Evolutionary conservation across 2,329 filamentous ascomycete species (phyloP), one percentile per base, ranked within the genome.

Genomic region (Aureobasidium sp.): DNA sequence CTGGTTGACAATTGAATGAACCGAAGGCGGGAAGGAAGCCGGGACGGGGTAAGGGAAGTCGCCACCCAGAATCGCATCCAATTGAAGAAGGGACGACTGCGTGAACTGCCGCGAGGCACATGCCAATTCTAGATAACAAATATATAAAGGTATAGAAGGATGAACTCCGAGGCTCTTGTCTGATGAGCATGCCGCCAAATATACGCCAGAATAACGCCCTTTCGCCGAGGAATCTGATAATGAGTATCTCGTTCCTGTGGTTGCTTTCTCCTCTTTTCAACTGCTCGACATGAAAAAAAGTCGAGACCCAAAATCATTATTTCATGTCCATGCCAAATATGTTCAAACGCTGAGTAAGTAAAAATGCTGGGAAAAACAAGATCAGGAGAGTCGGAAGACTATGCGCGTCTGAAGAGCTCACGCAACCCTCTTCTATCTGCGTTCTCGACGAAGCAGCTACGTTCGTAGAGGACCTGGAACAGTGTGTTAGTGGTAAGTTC

Each of bases 401-500:
- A 58, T 25, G 32, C 41, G 25, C 63, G 61, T 41, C 62, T 65
- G 61, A 65, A 65, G 21, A 65, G 47, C 27, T 65, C 63, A n/a
- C 60, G 60, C 47, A 65, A 36, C 7, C 61, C 61, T 21, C 59
- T 59, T 45, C 61, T 21, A 39, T 64, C 61, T 25, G 30, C 45
- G 27, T 37, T 39, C 32, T 65, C 63, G 5, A 65, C 34, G 9
- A 47, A 52, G 9, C 48, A 37, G 45, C 63, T 65, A 16, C 63
- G 61, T 32, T 65, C 63, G n/a, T 63, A 65, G 41, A 65, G 44
- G n/a, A 58, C 63, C 63, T 65, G 29, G 11, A 9, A 54, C 1
- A 16, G 5, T 34, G 10, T 27, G 57, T 64, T 29, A 64, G 60
- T 42, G 13, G 25, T 9, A 6, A 13, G 15, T 2, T 48, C 11